phyloP scores from a whole-genome alignment of 768 basidiomycete species.

The Agrocybe chaxingu region DNA sequence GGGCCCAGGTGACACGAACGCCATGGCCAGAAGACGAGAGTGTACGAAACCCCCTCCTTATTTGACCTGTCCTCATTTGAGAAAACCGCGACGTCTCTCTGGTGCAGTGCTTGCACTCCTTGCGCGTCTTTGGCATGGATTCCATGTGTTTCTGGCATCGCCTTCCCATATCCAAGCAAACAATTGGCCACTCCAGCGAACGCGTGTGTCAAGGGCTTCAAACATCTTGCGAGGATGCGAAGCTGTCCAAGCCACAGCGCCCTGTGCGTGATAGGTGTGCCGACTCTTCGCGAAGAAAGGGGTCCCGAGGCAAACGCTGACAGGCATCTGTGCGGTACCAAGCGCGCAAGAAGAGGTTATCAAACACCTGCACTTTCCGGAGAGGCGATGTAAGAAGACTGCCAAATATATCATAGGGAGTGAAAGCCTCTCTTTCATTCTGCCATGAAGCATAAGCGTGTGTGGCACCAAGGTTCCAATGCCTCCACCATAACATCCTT shows the following conservation, averaged over 20 bases:
- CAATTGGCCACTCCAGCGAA: constrained; percentile 13
- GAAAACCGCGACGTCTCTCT: constrained; percentile 53
- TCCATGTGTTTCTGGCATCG: constrained; percentile 46
- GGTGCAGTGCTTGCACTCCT: constrained; percentile 23
- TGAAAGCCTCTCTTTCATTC: constrained; percentile 16
- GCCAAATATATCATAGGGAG: constrained; percentile 37
- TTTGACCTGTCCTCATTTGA: constrained; percentile 13
- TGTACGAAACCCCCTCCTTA: constrained; percentile 44
- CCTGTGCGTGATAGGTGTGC: constrained; percentile 21
- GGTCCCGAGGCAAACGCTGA: constrained; percentile 52
- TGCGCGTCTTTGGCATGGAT: constrained; percentile 20
- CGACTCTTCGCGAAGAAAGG: constrained; percentile 23
- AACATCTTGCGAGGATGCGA: constrained; percentile 21
- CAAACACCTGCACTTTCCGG: constrained; percentile 44
- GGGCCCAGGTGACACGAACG: constrained; percentile 14
- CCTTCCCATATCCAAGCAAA: constrained; percentile 35
- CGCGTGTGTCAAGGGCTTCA: constrained; percentile 11
- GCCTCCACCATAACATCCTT: constrained; percentile 3
- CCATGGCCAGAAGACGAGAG: constrained; percentile 5
- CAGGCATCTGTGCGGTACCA: constrained; percentile 41
- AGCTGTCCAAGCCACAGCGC: constrained; percentile 13
- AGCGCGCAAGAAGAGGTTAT: constrained; percentile 16
- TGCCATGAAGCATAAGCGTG: constrained; percentile 12
- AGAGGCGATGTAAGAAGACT: constrained; percentile 39
- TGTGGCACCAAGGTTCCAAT: constrained; percentile 11